Percentiles rank a stretch among this genome's conserved stretches.
Evolutionary conservation across 306 rosid genomes (phyloP).

Genomic region (Luffa acutangula): DNA sequence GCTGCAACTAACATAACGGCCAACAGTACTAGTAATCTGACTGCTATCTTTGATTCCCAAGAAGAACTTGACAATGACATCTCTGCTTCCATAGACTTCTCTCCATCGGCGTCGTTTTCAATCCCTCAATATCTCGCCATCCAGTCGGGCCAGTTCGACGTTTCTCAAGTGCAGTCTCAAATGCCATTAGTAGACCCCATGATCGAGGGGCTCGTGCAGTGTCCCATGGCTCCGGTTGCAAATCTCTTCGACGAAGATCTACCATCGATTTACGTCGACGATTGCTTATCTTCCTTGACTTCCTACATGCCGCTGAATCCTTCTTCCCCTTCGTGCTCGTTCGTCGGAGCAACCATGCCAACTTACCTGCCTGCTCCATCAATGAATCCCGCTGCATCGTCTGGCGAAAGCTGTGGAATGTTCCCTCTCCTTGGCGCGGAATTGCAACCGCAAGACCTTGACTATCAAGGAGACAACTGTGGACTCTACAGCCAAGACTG

Average conservation of each 20-base stretch:
- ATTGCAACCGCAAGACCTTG: slow-evolving; percentile 65
- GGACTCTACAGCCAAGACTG: slow-evolving; percentile 61
- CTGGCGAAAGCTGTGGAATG: slow-evolving; percentile 52
- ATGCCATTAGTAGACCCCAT: slow-evolving; percentile 34
- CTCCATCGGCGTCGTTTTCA: slow-evolving; percentile 48
- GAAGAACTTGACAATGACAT: slow-evolving; percentile 82
- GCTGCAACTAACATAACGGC: slow-evolving; percentile 13
- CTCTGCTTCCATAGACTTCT: slow-evolving; percentile 82
- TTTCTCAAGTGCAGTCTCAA: slow-evolving; percentile 41
- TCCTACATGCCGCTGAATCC: slow-evolving; percentile 58
- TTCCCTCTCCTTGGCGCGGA: slow-evolving; percentile 59
- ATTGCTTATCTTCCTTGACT: slow-evolving; percentile 71
- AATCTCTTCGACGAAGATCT: slow-evolving; percentile 39
- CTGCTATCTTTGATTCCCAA: slow-evolving; percentile 59
- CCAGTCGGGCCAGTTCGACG: slow-evolving; percentile 48
- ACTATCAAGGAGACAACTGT: slow-evolving; percentile 70
- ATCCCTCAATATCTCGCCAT: slow-evolving; percentile 33
- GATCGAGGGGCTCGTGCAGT: slow-evolving; percentile 50
- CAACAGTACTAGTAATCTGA: slow-evolving; percentile 30
- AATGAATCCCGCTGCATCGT: slow-evolving; percentile 32
- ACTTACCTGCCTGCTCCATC: slow-evolving; percentile 47
- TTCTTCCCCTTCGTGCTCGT: slow-evolving; percentile 61
- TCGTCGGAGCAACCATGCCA: slow-evolving; percentile 42
- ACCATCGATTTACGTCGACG: slow-evolving; percentile 56
- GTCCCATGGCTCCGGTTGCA: slow-evolving; percentile 23